Conservation (phyloP, 1,284 basidiomycete species). For the Ganoderma sp. region DNA sequence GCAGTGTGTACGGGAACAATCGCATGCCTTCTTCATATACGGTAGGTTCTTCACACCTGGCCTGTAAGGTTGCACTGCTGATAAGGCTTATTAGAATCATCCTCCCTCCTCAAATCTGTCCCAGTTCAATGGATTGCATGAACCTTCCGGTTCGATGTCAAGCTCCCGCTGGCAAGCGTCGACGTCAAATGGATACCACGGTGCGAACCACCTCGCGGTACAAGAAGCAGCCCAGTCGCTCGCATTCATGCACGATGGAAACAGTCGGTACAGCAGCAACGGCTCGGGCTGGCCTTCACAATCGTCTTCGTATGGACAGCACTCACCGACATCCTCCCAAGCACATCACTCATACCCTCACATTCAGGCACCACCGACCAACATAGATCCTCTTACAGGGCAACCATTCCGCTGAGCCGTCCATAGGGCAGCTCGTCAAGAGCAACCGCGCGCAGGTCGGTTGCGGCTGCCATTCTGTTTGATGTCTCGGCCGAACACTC, state of each 20-base stretch:
- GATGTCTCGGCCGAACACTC: conserved; percentile 4
- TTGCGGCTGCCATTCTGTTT: conserved; percentile 17
- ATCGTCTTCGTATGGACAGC: conserved; percentile 25
- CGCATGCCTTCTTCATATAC: conserved; percentile 29
- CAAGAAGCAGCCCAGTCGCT: conserved; percentile 36
- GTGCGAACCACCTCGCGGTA: conserved; percentile 26
- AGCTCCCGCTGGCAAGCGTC: conserved; percentile 25
- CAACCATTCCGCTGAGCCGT: conserved; percentile 17
- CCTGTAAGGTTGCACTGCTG: not conserved
- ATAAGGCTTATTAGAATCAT: conserved; percentile 13
- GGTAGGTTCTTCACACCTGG: conserved; percentile 14
- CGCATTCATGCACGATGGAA: conserved; percentile 33
- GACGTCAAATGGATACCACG: conserved; percentile 27
- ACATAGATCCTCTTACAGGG: conserved; percentile 26
- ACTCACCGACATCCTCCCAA: conserved; percentile 8
- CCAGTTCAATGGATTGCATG: conserved; percentile 19
- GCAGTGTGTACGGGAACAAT: conserved; percentile 21
- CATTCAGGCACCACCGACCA: conserved; percentile 12
- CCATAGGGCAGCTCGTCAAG: conserved; percentile 20
- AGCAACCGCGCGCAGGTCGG: conserved; percentile 10
- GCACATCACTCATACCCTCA: conserved; percentile 19
- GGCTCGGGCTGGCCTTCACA: conserved; percentile 21
- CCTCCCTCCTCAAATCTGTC: conserved; percentile 18
- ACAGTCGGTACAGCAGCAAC: conserved; percentile 21
- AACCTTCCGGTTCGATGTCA: conserved; percentile 17